Evolutionary conservation across 2,329 filamentous ascomycete species (phyloP), one percentile per base, ranked within the genome.

Genomic region (Colletotrichum horii): DNA sequence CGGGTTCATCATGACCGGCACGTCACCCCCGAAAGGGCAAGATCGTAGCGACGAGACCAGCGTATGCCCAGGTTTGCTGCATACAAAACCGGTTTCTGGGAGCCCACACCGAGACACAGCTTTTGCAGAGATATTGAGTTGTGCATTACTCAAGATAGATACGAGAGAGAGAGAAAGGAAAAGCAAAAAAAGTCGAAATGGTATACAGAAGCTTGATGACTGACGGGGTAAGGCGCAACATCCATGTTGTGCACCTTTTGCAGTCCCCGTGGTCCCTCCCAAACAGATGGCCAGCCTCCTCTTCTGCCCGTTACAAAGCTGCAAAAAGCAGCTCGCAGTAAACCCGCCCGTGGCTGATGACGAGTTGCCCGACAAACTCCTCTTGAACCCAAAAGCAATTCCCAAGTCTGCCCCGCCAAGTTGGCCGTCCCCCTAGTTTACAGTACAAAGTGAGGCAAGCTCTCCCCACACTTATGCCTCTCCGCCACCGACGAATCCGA

Each of bases 401-500:
- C 48, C 55, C 55, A 64, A 62, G 34, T 72, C 56, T 48, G 62
- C 73, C 55, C 71, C 55, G 56, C 62, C 38, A 36, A 75, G 38
- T 15, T 48, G 58, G 14, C 48, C 52, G 12, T 38, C 14, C 26
- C 64, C 65, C 16, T 62, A 48, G 56, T 34, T 65, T 48, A 48
- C 28, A 48, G 64, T 22, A 58, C 70, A 48, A 64, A 52, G 32
- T 36, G 66, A 61, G 64, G 69, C 43, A 69, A 38, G 36, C 55
- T 61, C 67, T 48, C 36, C 56, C 30, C n/a, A 38, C 24, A n/a
- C 74, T 76, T 60, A 76, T 55, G 74, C 64, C 24, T 76, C 74
- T 65, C 70, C 84, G 82, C 90, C 82, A 78, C 88, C 84, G 56
- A 92, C 88, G 70, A 88, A 83, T 32, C 87, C 89, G 48, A 93